phyloP scores from a whole-genome alignment of 1,139 yeast species.

The Kurtzmaniella natalensis region DNA sequence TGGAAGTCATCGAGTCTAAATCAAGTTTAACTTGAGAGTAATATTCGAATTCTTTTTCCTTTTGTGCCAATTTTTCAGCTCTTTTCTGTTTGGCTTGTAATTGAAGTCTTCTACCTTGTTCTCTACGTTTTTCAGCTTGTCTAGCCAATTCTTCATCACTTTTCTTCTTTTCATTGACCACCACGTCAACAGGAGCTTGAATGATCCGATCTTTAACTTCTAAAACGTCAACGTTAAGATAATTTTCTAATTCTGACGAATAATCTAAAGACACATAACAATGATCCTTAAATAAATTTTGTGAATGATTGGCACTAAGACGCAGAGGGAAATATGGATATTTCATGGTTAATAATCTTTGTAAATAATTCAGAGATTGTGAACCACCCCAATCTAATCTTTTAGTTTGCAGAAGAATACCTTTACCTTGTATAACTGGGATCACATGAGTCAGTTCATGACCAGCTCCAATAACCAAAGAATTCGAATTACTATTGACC shows the following conservation, averaged over 20 bases:
- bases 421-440: conserved; percentile 70
- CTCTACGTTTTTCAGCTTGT: conserved; percentile 77
- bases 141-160: conserved; percentile 76
- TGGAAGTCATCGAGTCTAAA: conserved; percentile 42
- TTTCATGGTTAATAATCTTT: conserved; percentile 64
- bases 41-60: conserved; percentile 76
- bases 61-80: conserved; percentile 71
- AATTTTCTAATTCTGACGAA: conserved; percentile 53
- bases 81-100: conserved; percentile 89
- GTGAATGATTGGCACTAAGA: conserved; percentile 59
- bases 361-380: conserved; percentile 62
- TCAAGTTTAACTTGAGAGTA: conserved; percentile 56
- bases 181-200: conserved; percentile 71
- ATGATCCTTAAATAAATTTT: conserved; percentile 64
- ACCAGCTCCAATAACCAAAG: conserved; percentile 78
- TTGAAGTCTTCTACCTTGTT: conserved; percentile 84
- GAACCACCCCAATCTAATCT: conserved; percentile 93
- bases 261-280: conserved; percentile 77
- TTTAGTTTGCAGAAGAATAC: conserved; percentile 64
- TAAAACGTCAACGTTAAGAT: conserved; percentile 58
- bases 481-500: conserved; percentile 35
- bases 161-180: conserved; percentile 59
- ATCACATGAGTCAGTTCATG: conserved; percentile 79
- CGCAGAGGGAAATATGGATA: conserved; percentile 90
- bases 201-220: conserved; percentile 67